Evolutionary conservation across 192 early-diverging fungal species (phyloP), one percentile per base, ranked within the genome.

Genomic region (Backusella tarrabulga): DNA sequence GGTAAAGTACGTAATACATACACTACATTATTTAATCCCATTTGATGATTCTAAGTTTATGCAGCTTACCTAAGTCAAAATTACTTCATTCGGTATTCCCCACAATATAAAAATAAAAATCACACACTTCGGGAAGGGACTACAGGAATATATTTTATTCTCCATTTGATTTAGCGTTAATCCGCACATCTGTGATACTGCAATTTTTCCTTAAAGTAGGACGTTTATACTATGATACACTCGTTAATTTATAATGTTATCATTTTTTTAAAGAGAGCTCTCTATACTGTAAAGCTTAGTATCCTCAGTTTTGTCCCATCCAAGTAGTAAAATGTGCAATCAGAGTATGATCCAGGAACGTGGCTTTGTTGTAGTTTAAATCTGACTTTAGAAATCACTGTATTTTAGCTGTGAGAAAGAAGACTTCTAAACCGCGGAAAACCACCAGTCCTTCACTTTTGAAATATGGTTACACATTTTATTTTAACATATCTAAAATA

Each of bases 121-220:
- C 56, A 63, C 56, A 63, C 56, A 63, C 56, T 9, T 26, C 23
- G 21, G 56, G 56, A 15, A 63, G 56, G 56, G 56, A 26, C 56
- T 63, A 63, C 56, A 63, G 56, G 56, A 63, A 63, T 63, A 14
- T 63, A 63, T 63, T 63, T 63, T 63, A 63, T 63, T 63, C 56
- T 63, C 56, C 56, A 63, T 63, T 23, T 63, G 56, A 63, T 26
- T 63, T 63, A 63, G 56, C 23, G 21, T 3, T 12, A 8, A 29
- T 14, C 56, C 26, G 1, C 23, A 63, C 21, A 29, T 26, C 26
- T 63, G 56, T 63, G 26, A 26, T 23, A 63, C 56, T 63, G 26
- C 9, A 2, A 63, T 26, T 26, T 4, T 63, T 4, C 21, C 4
- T 29, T 14, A 3, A 4, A 63, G 54, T 21, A n/a, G 54, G n/a